Evolutionary conservation across 116 monocot species (phyloP), one percentile per base, ranked within the genome.

Genomic region (Cymodocea nodosa): DNA sequence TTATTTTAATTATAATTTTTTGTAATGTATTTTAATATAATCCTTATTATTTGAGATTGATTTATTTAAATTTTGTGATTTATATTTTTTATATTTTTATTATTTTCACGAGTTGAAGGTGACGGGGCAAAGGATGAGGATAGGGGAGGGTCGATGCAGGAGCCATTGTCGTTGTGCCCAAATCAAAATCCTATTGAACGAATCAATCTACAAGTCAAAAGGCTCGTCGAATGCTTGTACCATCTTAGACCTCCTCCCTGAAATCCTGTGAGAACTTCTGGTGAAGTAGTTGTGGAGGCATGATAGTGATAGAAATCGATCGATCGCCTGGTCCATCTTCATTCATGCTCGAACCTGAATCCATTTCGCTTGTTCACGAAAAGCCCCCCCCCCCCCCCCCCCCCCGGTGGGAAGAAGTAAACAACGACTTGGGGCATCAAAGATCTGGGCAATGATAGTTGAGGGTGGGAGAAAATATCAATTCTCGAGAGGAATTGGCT

Each of bases 231-330:
- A 65, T 16, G 23, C 15, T 44, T 54, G 40, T 68, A 76, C 83
- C 83, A 77, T 90, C 90, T 58, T 83, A 83, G 16, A 90, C 86
- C 54, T 86, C 86, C 74, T 90, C 90, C 23, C 90, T 86, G 52
- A 90, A 90, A 17, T 86, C 90, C 79, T 90, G 90, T 4, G 90
- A 81, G 75, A 90, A 90, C 68, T 83, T 81, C 86, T 83, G 86
- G 49, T 90, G 86, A 10, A 83, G 79, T 24, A 80, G 67, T 73
- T 67, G 49, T 58, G 73, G 73, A 50, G 76, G 24, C 53, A 61
- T 62, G 52, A 70, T 62, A n/a, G 60, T 35, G 24, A 70, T 1
- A 14, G 61, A 50, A 18, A 25, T 35, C 22, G 51, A 74, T 14
- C 19, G 75, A 11, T 65, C 78, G 11, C 67, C 75, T 23, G 51